Conservation (phyloP, 2,329 filamentous ascomycete species). For the Beauveria varroae region DNA sequence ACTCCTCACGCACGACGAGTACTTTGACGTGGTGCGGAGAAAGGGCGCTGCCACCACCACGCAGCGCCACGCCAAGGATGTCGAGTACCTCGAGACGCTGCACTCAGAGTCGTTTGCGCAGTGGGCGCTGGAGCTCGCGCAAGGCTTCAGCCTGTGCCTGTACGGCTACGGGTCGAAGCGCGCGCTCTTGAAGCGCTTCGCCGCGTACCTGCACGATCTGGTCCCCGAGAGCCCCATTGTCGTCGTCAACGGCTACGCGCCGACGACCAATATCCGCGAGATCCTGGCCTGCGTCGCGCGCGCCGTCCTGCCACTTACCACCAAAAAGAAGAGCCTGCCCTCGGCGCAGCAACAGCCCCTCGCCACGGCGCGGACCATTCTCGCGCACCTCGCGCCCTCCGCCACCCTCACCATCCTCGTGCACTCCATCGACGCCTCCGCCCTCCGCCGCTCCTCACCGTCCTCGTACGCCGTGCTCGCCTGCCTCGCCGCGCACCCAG, state of each 20-base stretch:
- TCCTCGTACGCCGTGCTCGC: constrained; percentile 61
- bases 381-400: constrained; percentile 24
- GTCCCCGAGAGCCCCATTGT: constrained; percentile 47
- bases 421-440: constrained; percentile 77
- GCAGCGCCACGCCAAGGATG: constrained; percentile 61
- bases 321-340: neutral
- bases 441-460: constrained; percentile 54
- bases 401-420: constrained; percentile 60
- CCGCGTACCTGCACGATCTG: constrained; percentile 51
- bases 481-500: constrained; percentile 65
- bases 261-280: constrained; percentile 58
- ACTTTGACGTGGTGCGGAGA: constrained; percentile 52
- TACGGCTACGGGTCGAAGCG: constrained; percentile 93
- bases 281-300: constrained; percentile 48
- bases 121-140: constrained; percentile 83
- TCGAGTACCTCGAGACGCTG: constrained; percentile 62
- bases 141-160: constrained; percentile 82
- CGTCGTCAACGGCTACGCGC: constrained; percentile 78
- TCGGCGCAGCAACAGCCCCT: constrained; percentile 2
- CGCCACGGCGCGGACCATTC: constrained; percentile 17
- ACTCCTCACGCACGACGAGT: constrained; percentile 85
- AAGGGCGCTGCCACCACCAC: constrained; percentile 27
- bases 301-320: constrained; percentile 52
- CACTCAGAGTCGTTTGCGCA: constrained; percentile 81
- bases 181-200: constrained; percentile 65